Evolutionary conservation across 2,329 filamentous ascomycete genomes (phyloP).

Genomic region (Leptographium galeiforme): DNA sequence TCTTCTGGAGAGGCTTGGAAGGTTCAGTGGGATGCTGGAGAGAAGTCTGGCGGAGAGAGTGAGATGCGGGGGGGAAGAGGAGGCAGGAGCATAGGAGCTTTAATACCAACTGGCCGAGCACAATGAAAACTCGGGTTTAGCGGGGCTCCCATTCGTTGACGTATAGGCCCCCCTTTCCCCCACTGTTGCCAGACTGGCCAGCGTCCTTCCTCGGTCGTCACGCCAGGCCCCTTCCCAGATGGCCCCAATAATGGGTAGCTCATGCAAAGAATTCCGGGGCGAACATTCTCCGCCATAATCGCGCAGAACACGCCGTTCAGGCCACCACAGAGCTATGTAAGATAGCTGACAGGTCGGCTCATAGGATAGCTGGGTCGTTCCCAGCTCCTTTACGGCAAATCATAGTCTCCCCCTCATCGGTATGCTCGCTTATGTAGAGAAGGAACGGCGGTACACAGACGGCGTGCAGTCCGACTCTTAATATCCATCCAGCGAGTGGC

Average conservation of each 20-base stretch:
- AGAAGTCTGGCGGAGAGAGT: neutral
- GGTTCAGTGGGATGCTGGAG: neutral
- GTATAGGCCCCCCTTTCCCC: no score
- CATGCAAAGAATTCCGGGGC: neutral
- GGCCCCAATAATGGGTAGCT: neutral
- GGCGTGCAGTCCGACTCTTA: neutral
- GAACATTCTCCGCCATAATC: neutral
- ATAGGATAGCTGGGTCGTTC: neutral
- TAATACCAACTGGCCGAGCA: neutral
- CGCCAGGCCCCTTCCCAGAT: neutral
- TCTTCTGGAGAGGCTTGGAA: neutral
- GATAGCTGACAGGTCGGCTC: neutral
- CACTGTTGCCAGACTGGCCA: neutral
- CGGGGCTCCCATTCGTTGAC: conserved; percentile 1
- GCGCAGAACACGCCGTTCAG: neutral
- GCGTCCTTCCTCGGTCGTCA: neutral
- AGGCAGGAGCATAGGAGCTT: neutral
- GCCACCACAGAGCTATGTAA: neutral
- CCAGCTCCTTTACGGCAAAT: no score
- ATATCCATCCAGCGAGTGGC: neutral
- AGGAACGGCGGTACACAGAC: no score
- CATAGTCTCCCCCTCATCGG: no score
- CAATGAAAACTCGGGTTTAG: neutral
- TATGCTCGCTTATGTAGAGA: no score
- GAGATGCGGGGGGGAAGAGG: neutral